Evolutionary conservation across 2,329 filamentous ascomycete genomes (phyloP), one percentile per base, ranked within the genome.

Genomic region (Sclerotinia glacialis): DNA sequence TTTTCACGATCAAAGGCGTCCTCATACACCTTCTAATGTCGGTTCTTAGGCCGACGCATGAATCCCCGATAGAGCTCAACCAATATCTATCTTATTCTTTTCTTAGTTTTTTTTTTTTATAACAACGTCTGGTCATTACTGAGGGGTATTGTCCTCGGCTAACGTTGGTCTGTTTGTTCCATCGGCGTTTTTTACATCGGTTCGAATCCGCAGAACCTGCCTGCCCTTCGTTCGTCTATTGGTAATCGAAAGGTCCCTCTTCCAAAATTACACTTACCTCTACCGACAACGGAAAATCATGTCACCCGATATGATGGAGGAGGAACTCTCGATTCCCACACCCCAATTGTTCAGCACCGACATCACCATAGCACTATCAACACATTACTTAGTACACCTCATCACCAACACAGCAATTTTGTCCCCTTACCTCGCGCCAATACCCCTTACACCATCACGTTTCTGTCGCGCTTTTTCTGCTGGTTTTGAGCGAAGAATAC

Each of bases 71-170:
- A 74, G 71, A 72, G 67, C 69, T 67, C 66, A 65, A 55, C 59
- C 59, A 71, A 63, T 69, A 64, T 37, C 63, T 53, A 63, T 67
- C 42, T 49, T 65, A 64, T 68, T 61, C 42, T 67, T 67, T 44
- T 60, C 44, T 46, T 54, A 40, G 60, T 69, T 70, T 66, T 52
- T 67, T 60, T 67, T 69, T 72, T 71, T 70, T 72, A 71, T 67
- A 63, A 14, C 67, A 60, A 68, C 68, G 67, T 67, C 68, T 69
- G 71, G 74, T 70, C 71, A 72, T 68, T 21, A 69, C 68, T 68
- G 73, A 75, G 74, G 75, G 74, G 74, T 75, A 71, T 75, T 76
- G 74, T 76, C 75, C 75, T 76, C 74, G 73, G 71, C 70, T 71
- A 71, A 71, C 71, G 58, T 63, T 67, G 46, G 40, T 59, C 34